A percentile compares a stretch with the other conserved stretches of the same genome.
These are phyloP conservation scores for Penicillium arizonense DNA, from an alignment of 495 filamentous ascomycete species.

Conservation along the genomic window DNA sequence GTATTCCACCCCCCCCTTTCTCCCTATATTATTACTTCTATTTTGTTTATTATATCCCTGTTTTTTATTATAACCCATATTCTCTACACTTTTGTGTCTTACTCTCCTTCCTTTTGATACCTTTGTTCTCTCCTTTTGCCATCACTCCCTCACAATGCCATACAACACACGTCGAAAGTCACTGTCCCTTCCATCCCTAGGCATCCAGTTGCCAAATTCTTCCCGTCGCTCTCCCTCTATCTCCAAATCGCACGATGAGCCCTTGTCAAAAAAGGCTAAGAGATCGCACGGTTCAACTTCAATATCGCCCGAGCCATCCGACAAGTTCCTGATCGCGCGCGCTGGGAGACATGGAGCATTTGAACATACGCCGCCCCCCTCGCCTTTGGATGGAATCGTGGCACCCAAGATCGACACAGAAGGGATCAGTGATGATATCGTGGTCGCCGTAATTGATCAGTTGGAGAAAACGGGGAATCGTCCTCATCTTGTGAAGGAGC, in stretches of 20 bases:
- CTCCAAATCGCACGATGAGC: conserved; percentile 54
- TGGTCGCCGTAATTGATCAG: conserved; percentile 86
- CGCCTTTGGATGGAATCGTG: conserved; percentile 57
- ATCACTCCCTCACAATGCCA: conserved; percentile 60
- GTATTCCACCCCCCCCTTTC: conserved; percentile 11
- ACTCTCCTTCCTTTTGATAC: conserved; percentile 13
- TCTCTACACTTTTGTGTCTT: conserved; percentile 20
- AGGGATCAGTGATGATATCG: conserved; percentile 92
- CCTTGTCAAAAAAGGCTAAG: conserved; percentile 81
- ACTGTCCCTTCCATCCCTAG: conserved; percentile 86
- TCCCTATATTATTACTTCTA: conserved; percentile 16
- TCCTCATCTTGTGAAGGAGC: conserved; percentile 91
- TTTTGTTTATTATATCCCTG: conserved; percentile 17
- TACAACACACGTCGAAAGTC: conserved; percentile 99
- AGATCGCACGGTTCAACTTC: conserved; percentile 65
- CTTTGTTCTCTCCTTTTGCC: conserved; percentile 9
- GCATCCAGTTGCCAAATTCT: conserved; percentile 84
- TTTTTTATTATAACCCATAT: conserved; percentile 23
- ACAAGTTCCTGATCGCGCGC: conserved; percentile 41
- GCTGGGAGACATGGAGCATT: conserved; percentile 47
- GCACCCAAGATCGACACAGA: conserved; percentile 76
- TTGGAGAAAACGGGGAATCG: conserved; percentile 90
- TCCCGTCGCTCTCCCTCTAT: conserved; percentile 68
- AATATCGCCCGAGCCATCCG: conserved; percentile 49
- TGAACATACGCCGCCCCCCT: conserved; percentile 84